These are phyloP conservation scores for Lotmaria passim DNA, from an alignment of 208 protist genomes.

Conservation along the genomic window DNA sequence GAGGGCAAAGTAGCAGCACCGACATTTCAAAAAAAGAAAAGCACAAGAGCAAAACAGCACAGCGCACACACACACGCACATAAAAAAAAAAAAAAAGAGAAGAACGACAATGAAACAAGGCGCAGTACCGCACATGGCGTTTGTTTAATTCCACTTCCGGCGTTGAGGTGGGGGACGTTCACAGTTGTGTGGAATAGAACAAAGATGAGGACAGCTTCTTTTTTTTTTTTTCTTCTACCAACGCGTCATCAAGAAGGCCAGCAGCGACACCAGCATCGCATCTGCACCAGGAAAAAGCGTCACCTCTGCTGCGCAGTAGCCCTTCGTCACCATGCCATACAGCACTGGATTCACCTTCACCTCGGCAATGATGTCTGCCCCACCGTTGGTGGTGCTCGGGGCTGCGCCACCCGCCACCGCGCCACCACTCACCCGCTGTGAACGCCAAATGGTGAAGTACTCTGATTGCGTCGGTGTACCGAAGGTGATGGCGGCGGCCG, in stretches of 20 bases:
- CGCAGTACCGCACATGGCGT: too few species aligned
- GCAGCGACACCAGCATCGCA: constrained; percentile 64
- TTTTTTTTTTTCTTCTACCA: constrained; percentile 31
- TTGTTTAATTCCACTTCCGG: too few species aligned
- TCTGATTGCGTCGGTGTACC: constrained; percentile 14
- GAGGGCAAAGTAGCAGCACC: neutral
- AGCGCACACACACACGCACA: neutral
- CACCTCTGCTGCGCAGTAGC: constrained; percentile 57
- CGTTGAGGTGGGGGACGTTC: too few species aligned
- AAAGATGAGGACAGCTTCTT: neutral
- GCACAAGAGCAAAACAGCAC: neutral
- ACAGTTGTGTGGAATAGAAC: too few species aligned
- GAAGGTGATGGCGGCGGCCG: neutral
- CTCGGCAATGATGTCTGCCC: constrained; percentile 69
- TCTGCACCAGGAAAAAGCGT: constrained; percentile 59
- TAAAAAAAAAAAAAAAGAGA: neutral
- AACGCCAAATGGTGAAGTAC: constrained; percentile 57
- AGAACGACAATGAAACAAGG: too few species aligned
- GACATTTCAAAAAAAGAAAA: neutral
- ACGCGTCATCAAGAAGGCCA: constrained; percentile 67
- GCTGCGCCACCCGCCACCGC: constrained; percentile 25
- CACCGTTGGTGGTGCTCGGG: constrained; percentile 45
- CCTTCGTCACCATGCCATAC: constrained; percentile 37
- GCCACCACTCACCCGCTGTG: constrained; percentile 40
- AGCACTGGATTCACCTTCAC: constrained; percentile 39